Evolutionary conservation across 83 land plant species (phyloP).

Genomic region (Larix sibirica): DNA sequence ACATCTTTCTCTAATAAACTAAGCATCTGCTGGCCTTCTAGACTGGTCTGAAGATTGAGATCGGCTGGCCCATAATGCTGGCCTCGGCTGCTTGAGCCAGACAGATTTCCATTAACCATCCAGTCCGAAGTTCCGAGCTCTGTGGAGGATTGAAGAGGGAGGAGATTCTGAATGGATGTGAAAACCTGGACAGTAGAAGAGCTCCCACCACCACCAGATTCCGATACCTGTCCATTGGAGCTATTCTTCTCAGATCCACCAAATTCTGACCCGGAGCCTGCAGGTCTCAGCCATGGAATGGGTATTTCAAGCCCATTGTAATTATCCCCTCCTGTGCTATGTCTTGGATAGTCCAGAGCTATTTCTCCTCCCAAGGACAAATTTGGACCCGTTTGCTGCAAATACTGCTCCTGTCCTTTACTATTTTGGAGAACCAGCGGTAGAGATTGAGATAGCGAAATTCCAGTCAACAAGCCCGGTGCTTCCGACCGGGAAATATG

Average conservation of each 20-base stretch:
- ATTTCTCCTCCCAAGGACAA: background rate
- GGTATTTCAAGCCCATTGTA: background rate
- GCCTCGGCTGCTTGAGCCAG: background rate
- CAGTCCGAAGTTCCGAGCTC: background rate
- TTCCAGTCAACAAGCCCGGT: constrained; percentile 5
- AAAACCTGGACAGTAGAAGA: constrained; percentile 8
- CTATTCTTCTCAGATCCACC: constrained; percentile 11
- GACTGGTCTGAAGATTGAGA: constrained; percentile 9
- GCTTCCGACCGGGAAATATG: background rate
- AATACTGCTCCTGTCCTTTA: background rate
- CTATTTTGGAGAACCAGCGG: background rate
- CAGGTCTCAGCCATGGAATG: constrained; percentile 3
- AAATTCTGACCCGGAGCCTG: background rate
- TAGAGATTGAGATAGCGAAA: background rate
- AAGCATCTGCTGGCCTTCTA: constrained; percentile 2
- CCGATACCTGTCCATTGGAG: background rate
- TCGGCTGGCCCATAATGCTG: constrained; percentile 8
- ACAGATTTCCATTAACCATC: background rate
- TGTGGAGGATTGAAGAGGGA: background rate
- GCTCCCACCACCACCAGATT: constrained; percentile 1
- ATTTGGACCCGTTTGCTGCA: constrained; percentile 11
- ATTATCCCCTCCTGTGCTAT: background rate
- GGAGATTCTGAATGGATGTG: constrained; percentile 5
- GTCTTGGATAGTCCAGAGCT: background rate
- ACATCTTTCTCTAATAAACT: constrained; percentile 1